Evolutionary conservation across 345 rosid species (phyloP).

Genomic region (Populus tremula): DNA sequence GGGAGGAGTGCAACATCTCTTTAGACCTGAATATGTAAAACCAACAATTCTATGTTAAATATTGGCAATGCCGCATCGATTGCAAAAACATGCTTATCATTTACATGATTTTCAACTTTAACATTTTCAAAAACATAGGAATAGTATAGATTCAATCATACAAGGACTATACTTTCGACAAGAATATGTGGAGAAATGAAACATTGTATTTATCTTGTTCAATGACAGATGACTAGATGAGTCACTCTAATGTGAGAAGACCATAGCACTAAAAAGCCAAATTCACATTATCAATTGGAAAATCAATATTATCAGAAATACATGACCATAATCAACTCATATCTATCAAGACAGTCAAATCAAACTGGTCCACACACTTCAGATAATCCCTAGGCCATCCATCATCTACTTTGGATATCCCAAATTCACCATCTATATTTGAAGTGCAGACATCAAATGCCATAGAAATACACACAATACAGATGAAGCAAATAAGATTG

Average conservation of each 20-base stretch:
- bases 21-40: conserved; percentile 33
- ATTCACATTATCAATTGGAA: not conserved
- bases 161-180: not conserved
- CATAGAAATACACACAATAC: not conserved
- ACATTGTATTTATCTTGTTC: not conserved
- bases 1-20: conserved; percentile 41
- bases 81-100: not conserved
- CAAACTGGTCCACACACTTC: not conserved
- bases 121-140: not conserved
- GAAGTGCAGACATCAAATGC: not conserved
- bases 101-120: not conserved
- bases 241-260: not conserved
- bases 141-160: not conserved
- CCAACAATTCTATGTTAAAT: not conserved
- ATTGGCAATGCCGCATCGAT: not conserved
- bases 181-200: not conserved
- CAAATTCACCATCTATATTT: not conserved
- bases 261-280: not conserved
- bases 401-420: not conserved
- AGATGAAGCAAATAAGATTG: not conserved
- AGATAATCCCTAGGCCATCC: not conserved
- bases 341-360: not conserved
- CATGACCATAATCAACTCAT: not conserved
- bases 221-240: not conserved
- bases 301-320: not conserved